Base-by-base conservation (phyloP, 352 stramenopile genomes). In the Globisporangium lucens region DNA sequence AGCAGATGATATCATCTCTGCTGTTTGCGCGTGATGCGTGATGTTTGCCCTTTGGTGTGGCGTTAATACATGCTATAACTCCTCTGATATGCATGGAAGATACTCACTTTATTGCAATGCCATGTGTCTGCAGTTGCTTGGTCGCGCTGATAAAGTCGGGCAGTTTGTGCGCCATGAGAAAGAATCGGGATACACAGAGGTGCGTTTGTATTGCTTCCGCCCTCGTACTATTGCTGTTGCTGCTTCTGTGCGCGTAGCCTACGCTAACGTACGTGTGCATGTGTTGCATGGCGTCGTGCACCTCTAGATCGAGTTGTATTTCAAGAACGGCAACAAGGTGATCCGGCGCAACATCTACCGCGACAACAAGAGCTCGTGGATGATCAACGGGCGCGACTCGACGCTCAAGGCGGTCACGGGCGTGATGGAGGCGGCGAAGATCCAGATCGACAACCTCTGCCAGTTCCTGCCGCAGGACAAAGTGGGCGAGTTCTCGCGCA, bases 381-480 rank as follows among this genome's bases (percentile, higher is more conserved):
- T 89, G 61, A 74, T 96, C 30, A 80, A 96, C 55, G 85, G 81
- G 20, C 81, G 74, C 29, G 83, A 91, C 56, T 71, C 80, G 33
- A 90, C 82, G 51, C 79, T 91, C 4, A 93, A 90, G 66, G 78
- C 83, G 12, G 76, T 96, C 30, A 75, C 71, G 7, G 74, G 90
- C 15, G 66, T 98, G 6, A 95, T 98, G 64, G 71, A 89, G 46
- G 70, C 79, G 17, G 79, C 92, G n/a, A 87, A 95, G 43, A 99
- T 99, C 67, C 86, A 98, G 67, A 97, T 99, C 72, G 94, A 99
- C 76, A 99, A 99, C 71, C 82, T 99, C 38, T 99, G 97, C 66
- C 98, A 98, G 55, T 99, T 99, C 69, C 74, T 99, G 27, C 98
- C 98, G 2, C 98, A 99, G 75, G 97, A 99, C 71, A 98, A 97